These are phyloP conservation scores for Leishmania tarentolae DNA, from an alignment of 208 protist genomes.

Conservation along the genomic window DNA sequence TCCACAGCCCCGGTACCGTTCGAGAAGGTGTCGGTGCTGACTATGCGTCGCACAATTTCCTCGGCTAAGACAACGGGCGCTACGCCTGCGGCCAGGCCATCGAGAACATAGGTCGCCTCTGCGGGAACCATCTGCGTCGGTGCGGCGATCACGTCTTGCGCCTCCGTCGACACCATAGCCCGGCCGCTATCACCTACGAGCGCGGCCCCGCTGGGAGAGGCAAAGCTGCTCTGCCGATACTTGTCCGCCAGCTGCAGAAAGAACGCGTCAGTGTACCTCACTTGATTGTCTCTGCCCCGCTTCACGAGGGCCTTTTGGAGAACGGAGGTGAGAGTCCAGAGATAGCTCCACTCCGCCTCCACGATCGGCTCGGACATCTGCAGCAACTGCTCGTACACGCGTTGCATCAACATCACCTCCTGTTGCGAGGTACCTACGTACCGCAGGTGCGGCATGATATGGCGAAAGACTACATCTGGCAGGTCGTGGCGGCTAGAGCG, in stretches of 20 bases:
- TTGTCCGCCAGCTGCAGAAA: slow-evolving; percentile 59
- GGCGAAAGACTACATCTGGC: slow-evolving; percentile 43
- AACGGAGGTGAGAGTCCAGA: slow-evolving; percentile 56
- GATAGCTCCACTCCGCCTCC: slow-evolving; percentile 60
- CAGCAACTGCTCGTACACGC: slow-evolving; percentile 58
- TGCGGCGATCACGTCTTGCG: slow-evolving; percentile 15
- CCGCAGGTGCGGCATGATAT: slow-evolving; percentile 50
- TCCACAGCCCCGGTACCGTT: slow-evolving; percentile 65
- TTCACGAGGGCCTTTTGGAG: slow-evolving; percentile 58
- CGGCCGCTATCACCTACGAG: slow-evolving; percentile 34
- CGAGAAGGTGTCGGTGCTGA: slow-evolving; percentile 45
- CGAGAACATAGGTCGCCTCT: slow-evolving; percentile 54
- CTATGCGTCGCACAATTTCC: slow-evolving; percentile 64
- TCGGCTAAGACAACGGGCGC: slow-evolving; percentile 56
- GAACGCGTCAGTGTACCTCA: slow-evolving; percentile 77
- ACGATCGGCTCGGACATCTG: slow-evolving; percentile 32
- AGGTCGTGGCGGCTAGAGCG: slow-evolving; percentile 19
- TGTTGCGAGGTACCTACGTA: slow-evolving; percentile 49
- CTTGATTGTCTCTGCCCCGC: slow-evolving; percentile 33
- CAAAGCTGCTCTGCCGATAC: slow-evolving; percentile 35
- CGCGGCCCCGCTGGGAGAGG: slow-evolving; percentile 19
- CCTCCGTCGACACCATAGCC: slow-evolving; percentile 50
- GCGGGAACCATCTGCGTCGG: slow-evolving; percentile 8
- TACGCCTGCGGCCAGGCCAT: slow-evolving; percentile 46
- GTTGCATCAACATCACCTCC: slow-evolving; percentile 71